These are phyloP conservation scores for Arthroderma sp. DNA, from an alignment of 2,329 filamentous ascomycete genomes.

Conservation along the genomic window DNA sequence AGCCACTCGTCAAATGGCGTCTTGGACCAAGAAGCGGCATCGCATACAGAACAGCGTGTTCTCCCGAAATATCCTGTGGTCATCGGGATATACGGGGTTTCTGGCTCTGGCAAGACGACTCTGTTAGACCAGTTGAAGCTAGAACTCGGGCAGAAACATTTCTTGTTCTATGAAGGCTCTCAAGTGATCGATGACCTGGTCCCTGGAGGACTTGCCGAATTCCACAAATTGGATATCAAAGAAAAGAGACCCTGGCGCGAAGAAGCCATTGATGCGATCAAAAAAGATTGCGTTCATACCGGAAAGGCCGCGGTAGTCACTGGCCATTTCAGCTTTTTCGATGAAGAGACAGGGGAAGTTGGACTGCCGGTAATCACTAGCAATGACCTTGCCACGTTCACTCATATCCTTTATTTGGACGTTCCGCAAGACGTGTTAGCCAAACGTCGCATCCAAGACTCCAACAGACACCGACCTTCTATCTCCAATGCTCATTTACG, in stretches of 20 bases:
- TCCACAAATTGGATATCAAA: constrained; percentile 30
- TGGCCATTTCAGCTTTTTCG: constrained; percentile 48
- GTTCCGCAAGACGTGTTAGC: constrained; percentile 28
- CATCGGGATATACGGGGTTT: constrained; percentile 45
- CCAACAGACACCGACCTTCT: constrained; percentile 24
- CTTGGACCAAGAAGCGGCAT: too few species aligned
- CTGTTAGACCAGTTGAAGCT: constrained; percentile 33
- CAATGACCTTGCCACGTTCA: constrained; percentile 39
- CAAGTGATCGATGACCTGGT: constrained; percentile 34
- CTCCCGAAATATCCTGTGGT: constrained; percentile 22
- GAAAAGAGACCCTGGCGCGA: constrained; percentile 33
- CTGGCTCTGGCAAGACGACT: constrained; percentile 44
- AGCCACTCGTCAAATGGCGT: too few species aligned
- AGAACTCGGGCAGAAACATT: constrained; percentile 25
- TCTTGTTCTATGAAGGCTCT: constrained; percentile 44
- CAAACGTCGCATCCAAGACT: constrained; percentile 31
- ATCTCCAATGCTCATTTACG: constrained; percentile 30
- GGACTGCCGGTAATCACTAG: constrained; percentile 31
- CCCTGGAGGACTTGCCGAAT: constrained; percentile 39
- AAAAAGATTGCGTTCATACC: constrained; percentile 24
- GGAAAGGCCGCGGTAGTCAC: constrained; percentile 38
- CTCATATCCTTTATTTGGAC: constrained; percentile 49
- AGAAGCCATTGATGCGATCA: constrained; percentile 38
- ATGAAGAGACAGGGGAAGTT: constrained; percentile 16
- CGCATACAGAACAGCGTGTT: background rate